These are phyloP conservation scores for Barbarea vulgaris DNA, from an alignment of 345 rosid genomes.

Conservation along the genomic window DNA sequence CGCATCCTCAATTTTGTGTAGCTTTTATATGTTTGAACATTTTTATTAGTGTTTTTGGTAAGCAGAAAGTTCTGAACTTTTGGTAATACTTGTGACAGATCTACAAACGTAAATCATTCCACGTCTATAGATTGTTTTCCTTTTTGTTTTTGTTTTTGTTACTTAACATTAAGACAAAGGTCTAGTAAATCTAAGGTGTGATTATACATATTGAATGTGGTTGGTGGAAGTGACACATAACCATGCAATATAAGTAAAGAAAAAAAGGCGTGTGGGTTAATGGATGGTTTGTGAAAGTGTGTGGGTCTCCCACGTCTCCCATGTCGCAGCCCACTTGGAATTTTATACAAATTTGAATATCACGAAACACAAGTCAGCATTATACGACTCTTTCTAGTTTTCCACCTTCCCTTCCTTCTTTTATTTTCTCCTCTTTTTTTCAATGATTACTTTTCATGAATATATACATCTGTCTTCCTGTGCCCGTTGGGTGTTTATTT, in stretches of 20 bases:
- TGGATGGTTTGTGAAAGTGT: slow-evolving; percentile 32
- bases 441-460: not conserved
- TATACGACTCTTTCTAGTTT: slow-evolving; percentile 34
- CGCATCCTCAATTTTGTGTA: not conserved
- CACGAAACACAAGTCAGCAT: slow-evolving; percentile 40
- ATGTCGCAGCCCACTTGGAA: slow-evolving; percentile 39
- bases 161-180: slow-evolving; percentile 6
- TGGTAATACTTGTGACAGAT: not conserved
- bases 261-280: slow-evolving; percentile 29
- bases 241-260: slow-evolving; percentile 15
- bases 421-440: slow-evolving; percentile 12
- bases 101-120: not conserved
- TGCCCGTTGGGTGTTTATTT: not conserved
- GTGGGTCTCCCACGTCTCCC: slow-evolving; percentile 40
- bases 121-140: too few relatives aligned
- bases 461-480: not conserved
- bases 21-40: not conserved
- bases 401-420: slow-evolving; percentile 28
- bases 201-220: slow-evolving; percentile 23
- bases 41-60: not conserved
- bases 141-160: not conserved
- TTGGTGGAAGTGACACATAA: slow-evolving; percentile 42
- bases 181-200: slow-evolving; percentile 31
- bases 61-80: not conserved
- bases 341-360: slow-evolving; percentile 34